Base-by-base conservation (phyloP, 2,329 filamentous ascomycete species). In the Rutstroemia sp. region DNA sequence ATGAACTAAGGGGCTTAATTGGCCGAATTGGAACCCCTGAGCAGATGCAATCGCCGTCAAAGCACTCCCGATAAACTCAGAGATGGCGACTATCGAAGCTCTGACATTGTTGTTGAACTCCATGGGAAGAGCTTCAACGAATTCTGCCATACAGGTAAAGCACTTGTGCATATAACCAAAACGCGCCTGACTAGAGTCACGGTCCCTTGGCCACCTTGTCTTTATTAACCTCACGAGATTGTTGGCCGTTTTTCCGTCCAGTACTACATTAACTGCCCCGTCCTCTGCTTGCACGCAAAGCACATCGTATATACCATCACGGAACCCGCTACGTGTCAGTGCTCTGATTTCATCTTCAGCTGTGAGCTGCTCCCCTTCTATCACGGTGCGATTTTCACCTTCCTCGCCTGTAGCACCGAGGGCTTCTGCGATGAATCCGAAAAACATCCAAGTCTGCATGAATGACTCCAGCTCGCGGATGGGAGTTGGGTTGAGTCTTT, bases 401-500 rank as follows among this genome's bases (percentile, higher is more conserved):
- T 19, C 30, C 42, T 19, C 30, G 16, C 42, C 16, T 45, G 61
- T 63, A 5, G 30, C 54, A 9, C 64, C 61, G 3, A 70, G 39
- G 27, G 68, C 61, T 51, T 72, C 70, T 5, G 66, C 61, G 16
- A 68, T 30, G 4, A 68, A 57, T 0, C 70, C 69, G 56, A 72
- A 69, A 50, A 64, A 71, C 7, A 72, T 59, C 69, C 70, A 72
- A 6, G 65, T 70, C 51, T 71, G 70, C 14, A 68, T 48, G 44
- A 70, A 68, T 0, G 61, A 52, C 37, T 68, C 58, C 9, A 66
- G 53, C 10, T 67, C 64, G 3, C 57, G 55, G 7, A 59, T 44
- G 7, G 64, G 59, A 3, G 64, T 63, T 2, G 65, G 57, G 49
- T 66, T 57, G 8, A 61, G 44, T n/a, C 17, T 47, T 39, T 63